Evolutionary conservation across 1,139 yeast genomes (phyloP).

Genomic region (Kluyveromyces marxianus): DNA sequence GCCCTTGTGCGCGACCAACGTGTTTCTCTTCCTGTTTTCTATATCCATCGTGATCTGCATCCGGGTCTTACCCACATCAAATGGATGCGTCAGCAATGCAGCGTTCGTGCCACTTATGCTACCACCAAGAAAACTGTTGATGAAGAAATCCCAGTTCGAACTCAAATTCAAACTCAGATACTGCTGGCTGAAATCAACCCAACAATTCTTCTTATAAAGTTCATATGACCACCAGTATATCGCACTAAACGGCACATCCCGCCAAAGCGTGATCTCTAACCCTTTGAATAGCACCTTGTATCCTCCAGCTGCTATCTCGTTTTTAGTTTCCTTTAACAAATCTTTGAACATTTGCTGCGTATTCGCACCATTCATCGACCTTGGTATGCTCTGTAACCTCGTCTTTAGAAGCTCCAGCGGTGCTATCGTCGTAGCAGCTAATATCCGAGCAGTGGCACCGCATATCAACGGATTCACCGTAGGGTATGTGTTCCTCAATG

Average conservation of each 20-base stretch:
- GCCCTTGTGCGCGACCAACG: neutral
- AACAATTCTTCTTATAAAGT: constrained; percentile 29
- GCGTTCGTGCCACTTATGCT: constrained; percentile 80
- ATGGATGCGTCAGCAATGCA: constrained; percentile 83
- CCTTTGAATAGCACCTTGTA: constrained; percentile 70
- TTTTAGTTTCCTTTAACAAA: constrained; percentile 49
- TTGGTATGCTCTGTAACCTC: constrained; percentile 77
- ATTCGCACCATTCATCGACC: constrained; percentile 30
- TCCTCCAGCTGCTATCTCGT: constrained; percentile 54
- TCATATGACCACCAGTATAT: constrained; percentile 91
- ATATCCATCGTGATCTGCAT: constrained; percentile 50
- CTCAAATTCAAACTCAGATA: constrained; percentile 22
- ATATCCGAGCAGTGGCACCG: constrained; percentile 75
- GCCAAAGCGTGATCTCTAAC: constrained; percentile 78
- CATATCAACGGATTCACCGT: constrained; percentile 70
- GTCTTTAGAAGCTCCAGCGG: constrained; percentile 88
- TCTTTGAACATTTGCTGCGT: constrained; percentile 35
- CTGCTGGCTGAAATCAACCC: constrained; percentile 6
- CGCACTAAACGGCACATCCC: constrained; percentile 96
- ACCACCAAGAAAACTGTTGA: constrained; percentile 76
- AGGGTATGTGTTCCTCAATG: constrained; percentile 39
- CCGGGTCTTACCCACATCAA: constrained; percentile 95
- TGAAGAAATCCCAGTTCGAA: constrained; percentile 50
- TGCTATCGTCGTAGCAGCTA: constrained; percentile 80
- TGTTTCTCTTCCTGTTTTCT: constrained; percentile 3